These are phyloP conservation scores for Vigna radiata DNA, from an alignment of 306 rosid genomes.

Conservation along the genomic window DNA sequence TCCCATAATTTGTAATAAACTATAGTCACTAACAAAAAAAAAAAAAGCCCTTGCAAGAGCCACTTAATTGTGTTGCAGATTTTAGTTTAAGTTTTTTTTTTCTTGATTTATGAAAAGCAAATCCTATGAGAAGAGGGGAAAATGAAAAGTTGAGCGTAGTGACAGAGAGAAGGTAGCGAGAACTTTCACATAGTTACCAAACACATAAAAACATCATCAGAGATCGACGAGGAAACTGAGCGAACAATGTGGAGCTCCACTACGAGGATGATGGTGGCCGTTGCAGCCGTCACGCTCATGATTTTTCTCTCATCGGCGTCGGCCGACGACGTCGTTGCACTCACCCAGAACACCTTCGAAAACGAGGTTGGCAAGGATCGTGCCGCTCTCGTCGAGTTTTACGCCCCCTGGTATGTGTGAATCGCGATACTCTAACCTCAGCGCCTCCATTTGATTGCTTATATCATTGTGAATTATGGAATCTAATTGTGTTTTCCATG, in stretches of 20 bases:
- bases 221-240: neutral
- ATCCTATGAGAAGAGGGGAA: neutral
- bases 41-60: too few species aligned
- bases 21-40: too few species aligned
- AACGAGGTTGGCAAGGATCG: constrained; percentile 88
- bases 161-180: neutral
- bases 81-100: too few species aligned
- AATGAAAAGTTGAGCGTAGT: neutral
- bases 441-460: neutral
- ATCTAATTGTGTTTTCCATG: neutral
- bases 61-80: too few species aligned
- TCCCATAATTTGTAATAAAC: too few species aligned
- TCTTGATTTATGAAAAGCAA: neutral
- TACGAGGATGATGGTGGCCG: constrained; percentile 8
- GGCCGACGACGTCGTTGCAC: constrained; percentile 78
- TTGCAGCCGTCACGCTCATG: constrained; percentile 55
- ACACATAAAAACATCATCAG: neutral
- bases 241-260: constrained; percentile 55
- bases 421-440: constrained; percentile 7
- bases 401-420: constrained; percentile 82
- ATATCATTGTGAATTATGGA: neutral
- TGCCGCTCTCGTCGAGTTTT: constrained; percentile 85
- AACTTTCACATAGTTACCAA: neutral
- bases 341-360: constrained; percentile 67
- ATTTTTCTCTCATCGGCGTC: constrained; percentile 50